phyloP scores from a whole-genome alignment of 2,329 filamentous ascomycete genomes.

The Exserohilum turcica region DNA sequence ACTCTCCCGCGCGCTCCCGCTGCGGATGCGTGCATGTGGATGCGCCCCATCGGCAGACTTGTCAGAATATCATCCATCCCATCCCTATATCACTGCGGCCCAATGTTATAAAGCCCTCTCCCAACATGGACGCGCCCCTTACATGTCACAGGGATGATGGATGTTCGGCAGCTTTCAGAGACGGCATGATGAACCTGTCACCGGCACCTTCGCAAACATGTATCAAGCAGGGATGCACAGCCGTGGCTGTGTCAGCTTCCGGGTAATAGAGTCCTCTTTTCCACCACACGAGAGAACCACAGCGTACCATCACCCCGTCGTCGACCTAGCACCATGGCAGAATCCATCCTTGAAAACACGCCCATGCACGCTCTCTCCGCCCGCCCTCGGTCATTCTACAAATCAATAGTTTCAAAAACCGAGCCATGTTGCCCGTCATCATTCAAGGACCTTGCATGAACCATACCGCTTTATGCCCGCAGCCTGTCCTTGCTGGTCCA shows the following conservation, averaged over 20 bases:
- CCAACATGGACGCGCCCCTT: neutral
- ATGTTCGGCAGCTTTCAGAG: neutral
- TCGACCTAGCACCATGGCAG: no score
- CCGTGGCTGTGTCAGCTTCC: slow-evolving; percentile 8
- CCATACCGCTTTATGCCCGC: slow-evolving; percentile 6
- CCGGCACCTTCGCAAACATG: slow-evolving; percentile 4
- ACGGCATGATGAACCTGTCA: neutral
- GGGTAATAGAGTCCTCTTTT: neutral
- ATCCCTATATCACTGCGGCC: neutral
- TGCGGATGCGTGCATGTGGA: no score
- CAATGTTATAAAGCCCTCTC: neutral
- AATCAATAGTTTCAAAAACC: slow-evolving; percentile 6
- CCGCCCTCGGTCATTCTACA: neutral
- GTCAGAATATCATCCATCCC: neutral
- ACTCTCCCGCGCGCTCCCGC: no score
- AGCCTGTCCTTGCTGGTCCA: neutral
- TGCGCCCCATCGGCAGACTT: no score
- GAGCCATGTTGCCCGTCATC: neutral
- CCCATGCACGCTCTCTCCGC: slow-evolving; percentile 3
- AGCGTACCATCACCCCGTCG: no score
- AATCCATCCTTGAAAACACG: no score
- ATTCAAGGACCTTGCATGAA: slow-evolving; percentile 9
- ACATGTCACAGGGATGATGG: neutral
- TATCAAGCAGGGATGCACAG: slow-evolving; percentile 3
- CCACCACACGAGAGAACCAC: neutral